Evolutionary conservation across 768 basidiomycete species (phyloP), one percentile per base, ranked within the genome.

Genomic region (Collybia sp.): DNA sequence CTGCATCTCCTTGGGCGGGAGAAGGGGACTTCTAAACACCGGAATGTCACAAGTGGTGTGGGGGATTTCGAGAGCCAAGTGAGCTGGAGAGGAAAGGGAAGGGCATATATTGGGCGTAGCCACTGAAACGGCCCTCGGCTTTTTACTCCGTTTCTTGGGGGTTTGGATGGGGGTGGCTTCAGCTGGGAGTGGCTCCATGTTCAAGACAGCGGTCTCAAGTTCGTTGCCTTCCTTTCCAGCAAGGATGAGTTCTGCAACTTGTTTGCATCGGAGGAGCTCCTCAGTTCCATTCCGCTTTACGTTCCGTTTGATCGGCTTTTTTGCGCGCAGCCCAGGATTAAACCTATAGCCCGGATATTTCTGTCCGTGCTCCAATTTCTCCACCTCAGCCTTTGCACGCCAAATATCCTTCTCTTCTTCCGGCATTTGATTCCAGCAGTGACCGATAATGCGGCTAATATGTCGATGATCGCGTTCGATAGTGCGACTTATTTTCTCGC

Each of bases 401-500:
- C 74, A 83, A n/a, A 67, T 51, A 39, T 66, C 61, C 55, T 79
- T 81, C 42, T 80, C 75, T 1, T 61, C 51, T 16, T 75, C 73
- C 1, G 78, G 59, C 47, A 83, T 65, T 35, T 65, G 64, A 46
- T 75, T 73, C 82, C 82, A 83, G 56, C 71, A 72, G 33, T 72
- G 66, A 0, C 71, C 80, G 31, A 76, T 68, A 56, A 78, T 76
- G 46, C 76, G 72, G 39, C 78, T 79, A 55, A 82, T 77, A 47
- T 78, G 73, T 25, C 79, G 67, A 54, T 81, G 75, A 56, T 83
- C 77, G 50, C 67, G 70, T 55, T 83, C 80, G 51, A 80, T 65
- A 15, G 56, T 61, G n/a, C 67, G 63, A 42, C 53, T 59, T 48
- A 79, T 69, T 49, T 73, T 77, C 35, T 75, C 70, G 6, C 71